Base-by-base conservation (phyloP, 1,284 basidiomycete species). In the Mycosarcoma maydis region DNA sequence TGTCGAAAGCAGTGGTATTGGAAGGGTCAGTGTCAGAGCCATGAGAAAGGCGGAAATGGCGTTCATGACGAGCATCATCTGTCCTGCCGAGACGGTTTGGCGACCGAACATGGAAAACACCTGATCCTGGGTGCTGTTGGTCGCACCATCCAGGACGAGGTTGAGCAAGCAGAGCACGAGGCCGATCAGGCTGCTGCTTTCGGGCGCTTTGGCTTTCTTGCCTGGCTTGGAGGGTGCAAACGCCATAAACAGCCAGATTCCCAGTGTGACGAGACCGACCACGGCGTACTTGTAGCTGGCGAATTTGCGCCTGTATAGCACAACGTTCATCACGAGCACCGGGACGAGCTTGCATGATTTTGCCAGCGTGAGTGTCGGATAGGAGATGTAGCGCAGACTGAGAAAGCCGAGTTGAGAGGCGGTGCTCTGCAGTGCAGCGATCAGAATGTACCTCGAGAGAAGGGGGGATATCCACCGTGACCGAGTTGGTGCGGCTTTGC, bases 51-150 rank as follows among this genome's bases (percentile, higher is more conserved):
- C 57, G 1, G 76, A 77, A 83, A 93, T 89, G 26, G 89, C 77
- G 82, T 95, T 95, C 83, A 97, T 97, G 88, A 90, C 95, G 81
- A 98, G 90, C 96, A 99, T 98, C 94, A 99, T 97, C 82, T 99
- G 95, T 81, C 96, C 94, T 4, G 96, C 96, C 0, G 89, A 88
- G 19, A 94, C 88, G 20, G 64, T 60, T 40, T 68, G 44, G 34
- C 87, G 86, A 10, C 72, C 72, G 37, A 72, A 80, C 83, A 89
- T 88, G 33, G 87, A 85, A 82, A 99, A 98, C 64, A 98, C 91
- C 83, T 98, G 91, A 82, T 99, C 96, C 83, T 99, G 96, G 2
- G 94, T 97, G n/a, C 92, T 92, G 84, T 98, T 98, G 53, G 90
- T 91, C 34, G 92, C 88, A 20, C 96, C 96, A 82, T 99, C 96